Conservation (phyloP, 148 eudicot species). For the Vaccinium darrowii region DNA sequence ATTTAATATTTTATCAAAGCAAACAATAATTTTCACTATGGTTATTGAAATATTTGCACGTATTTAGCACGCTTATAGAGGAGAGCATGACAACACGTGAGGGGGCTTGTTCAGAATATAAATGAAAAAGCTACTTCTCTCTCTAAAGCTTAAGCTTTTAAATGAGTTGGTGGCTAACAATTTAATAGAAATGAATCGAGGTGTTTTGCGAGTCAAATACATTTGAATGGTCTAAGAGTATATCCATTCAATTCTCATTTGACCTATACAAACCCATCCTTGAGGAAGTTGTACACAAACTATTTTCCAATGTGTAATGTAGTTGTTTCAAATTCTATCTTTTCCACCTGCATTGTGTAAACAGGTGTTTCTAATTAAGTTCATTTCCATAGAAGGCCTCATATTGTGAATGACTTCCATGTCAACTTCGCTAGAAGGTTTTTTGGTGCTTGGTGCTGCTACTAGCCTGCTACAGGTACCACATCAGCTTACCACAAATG, state of each 20-base stretch:
- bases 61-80: too few relatives aligned
- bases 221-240: neutral
- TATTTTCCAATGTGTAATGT: neutral
- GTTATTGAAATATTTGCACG: too few relatives aligned
- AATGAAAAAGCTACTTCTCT: neutral
- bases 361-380: neutral
- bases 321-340: neutral
- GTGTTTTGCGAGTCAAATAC: neutral
- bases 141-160: too few relatives aligned
- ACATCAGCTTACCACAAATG: neutral
- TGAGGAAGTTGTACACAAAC: neutral
- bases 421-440: neutral
- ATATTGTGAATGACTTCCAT: neutral
- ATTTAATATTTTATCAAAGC: too few relatives aligned
- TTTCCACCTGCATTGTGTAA: neutral
- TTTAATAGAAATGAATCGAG: neutral
- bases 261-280: neutral
- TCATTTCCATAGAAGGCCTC: neutral
- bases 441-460: neutral
- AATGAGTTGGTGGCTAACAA: neutral
- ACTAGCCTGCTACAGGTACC: neutral
- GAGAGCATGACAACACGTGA: too few relatives aligned
- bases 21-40: too few relatives aligned
- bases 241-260: neutral
- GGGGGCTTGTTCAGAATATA: too few relatives aligned